Evolutionary conservation across 2,329 filamentous ascomycete genomes (phyloP), one percentile per base, ranked within the genome.

Genomic region (Tolypocladium ovalisporum): DNA sequence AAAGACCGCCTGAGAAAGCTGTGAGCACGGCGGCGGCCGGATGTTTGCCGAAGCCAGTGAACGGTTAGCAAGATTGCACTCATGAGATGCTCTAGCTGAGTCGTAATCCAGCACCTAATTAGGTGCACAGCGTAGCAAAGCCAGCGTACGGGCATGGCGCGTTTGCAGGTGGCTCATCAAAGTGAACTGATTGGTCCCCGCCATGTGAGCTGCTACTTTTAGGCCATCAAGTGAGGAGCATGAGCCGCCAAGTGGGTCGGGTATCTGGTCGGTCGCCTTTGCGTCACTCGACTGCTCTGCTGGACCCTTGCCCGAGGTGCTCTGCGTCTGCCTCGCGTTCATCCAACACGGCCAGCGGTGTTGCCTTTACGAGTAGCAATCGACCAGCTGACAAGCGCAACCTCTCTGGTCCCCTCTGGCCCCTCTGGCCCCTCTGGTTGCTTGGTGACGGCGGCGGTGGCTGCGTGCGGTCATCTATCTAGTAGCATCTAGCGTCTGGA

Each of bases 201-300:
- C 47, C 47, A 32, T 51, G 44, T 15, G 44, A n/a, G 44, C 6
- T 47, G 42, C 44, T 47, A 47, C 44, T 47, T 47, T 47, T 47
- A 29, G 44, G n/a, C 4, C 22, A 22, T 27, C 22, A 13, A 22
- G 42, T 29, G 44, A 49, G 24, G 24, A 49, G 27, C 40, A 15
- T 44, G 22, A 15, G 40, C 22, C n/a, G 22, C 44, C 44, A 49
- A 49, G 44, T 49, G 44, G 44, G 44, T 49, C 32, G 44, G 44
- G 44, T 49, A 32, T 32, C 44, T 7, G 8, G 12, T 49, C n/a
- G n/a, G n/a, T n/a, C n/a, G 44, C 24, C 24, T 49, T 19, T 49
- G 47, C 47, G 47, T 51, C 47, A 51, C 47, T 49, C 27, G 17
- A n/a, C 27, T 51, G 27, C 47, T 32, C 27, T 51, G 27, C 47